Conservation (phyloP, 306 rosid genomes). For the Lathyrus tuberosus region DNA sequence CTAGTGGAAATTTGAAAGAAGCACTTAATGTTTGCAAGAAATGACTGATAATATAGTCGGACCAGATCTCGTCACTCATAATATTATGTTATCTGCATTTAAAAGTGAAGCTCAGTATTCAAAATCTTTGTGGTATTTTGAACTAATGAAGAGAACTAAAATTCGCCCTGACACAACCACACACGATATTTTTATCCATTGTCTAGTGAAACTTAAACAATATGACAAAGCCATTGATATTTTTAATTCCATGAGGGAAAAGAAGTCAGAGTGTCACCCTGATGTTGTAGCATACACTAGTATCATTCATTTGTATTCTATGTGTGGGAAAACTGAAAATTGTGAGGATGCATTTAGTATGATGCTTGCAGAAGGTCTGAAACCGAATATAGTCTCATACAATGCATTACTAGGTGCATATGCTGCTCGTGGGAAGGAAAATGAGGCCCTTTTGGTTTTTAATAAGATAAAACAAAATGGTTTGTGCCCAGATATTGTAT, state of each 20-base stretch:
- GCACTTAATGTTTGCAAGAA: constrained; percentile 87
- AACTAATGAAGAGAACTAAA: constrained; percentile 87
- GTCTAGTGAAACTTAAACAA: constrained; percentile 75
- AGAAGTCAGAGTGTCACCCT: constrained; percentile 75
- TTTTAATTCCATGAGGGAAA: constrained; percentile 82
- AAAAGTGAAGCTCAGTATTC: constrained; percentile 85
- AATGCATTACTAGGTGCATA: constrained; percentile 84
- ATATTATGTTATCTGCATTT: constrained; percentile 82
- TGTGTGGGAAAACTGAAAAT: constrained; percentile 74
- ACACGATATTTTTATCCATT: constrained; percentile 80
- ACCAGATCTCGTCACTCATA: constrained; percentile 98
- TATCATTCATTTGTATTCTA: constrained; percentile 80
- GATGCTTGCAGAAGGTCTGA: constrained; percentile 84
- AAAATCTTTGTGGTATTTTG: constrained; percentile 90
- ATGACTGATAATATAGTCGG: constrained; percentile 98
- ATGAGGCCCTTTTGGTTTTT: constrained; percentile 68
- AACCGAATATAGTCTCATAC: constrained; percentile 79
- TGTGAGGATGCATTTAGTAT: constrained; percentile 71
- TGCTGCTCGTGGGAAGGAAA: constrained; percentile 78
- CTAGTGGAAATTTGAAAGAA: constrained; percentile 96
- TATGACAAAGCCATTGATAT: constrained; percentile 69
- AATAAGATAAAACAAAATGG: constrained; percentile 70
- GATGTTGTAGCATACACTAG: constrained; percentile 90
- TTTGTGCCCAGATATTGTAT: constrained; percentile 78
- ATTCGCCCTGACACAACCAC: constrained; percentile 83